Conservation (phyloP, 305 asterid species). For the Withania somnifera region DNA sequence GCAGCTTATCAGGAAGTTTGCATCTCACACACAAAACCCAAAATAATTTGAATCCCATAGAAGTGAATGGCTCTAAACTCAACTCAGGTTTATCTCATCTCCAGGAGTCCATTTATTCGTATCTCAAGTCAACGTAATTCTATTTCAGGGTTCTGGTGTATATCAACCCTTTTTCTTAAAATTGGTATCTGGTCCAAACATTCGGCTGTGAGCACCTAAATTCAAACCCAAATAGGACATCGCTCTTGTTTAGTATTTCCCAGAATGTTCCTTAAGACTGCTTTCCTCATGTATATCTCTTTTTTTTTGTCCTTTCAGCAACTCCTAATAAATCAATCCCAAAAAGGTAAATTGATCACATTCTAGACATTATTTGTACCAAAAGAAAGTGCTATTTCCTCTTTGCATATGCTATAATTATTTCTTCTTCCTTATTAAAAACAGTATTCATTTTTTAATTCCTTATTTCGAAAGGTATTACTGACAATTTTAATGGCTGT, state of each 20-base stretch:
- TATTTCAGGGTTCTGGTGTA: background rate
- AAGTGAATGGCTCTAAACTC: too few species aligned
- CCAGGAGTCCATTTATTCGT: too few species aligned
- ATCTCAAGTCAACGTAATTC: too few species aligned
- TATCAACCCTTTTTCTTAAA: background rate
- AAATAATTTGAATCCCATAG: too few species aligned
- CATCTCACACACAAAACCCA: too few species aligned
- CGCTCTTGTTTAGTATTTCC: background rate
- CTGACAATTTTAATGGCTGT: too few species aligned
- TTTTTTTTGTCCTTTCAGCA: background rate
- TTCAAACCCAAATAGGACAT: background rate
- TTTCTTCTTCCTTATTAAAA: too few species aligned
- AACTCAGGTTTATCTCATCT: too few species aligned
- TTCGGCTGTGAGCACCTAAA: background rate
- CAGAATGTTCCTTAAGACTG: background rate
- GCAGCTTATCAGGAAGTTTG: too few species aligned
- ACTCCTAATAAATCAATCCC: background rate
- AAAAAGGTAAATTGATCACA: background rate
- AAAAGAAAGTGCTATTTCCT: background rate
- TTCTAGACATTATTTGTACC: background rate
- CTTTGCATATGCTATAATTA: background rate
- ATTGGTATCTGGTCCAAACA: background rate
- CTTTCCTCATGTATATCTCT: background rate
- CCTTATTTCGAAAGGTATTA: background rate
- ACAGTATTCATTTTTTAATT: background rate